phyloP scores from a whole-genome alignment of 1,284 basidiomycete genomes.

The Sphaerobolus stellatus region DNA sequence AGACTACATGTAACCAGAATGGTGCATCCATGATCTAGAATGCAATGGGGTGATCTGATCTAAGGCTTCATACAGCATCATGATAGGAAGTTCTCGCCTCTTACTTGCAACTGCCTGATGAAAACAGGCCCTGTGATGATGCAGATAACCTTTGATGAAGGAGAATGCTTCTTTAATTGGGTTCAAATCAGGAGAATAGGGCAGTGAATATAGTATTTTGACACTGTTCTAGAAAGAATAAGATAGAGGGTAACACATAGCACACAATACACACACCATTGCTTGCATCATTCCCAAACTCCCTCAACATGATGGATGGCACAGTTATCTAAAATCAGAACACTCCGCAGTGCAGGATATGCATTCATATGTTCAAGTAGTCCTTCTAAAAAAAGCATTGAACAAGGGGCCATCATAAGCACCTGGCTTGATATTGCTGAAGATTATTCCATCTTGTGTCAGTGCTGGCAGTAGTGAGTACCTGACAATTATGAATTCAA shows the following conservation, averaged over 20 bases:
- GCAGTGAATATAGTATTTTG: constrained; percentile 23
- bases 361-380: constrained; percentile 25
- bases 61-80: constrained; percentile 9
- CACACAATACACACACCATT: constrained; percentile 11
- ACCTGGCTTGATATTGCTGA: constrained; percentile 23
- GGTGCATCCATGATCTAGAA: not conserved
- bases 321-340: constrained; percentile 31
- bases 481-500: too few species aligned
- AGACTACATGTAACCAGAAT: not conserved
- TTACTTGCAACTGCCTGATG: too few species aligned
- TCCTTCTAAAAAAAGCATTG: constrained; percentile 17
- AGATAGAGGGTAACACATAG: not conserved
- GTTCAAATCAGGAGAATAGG: constrained; percentile 28
- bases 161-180: constrained; percentile 27
- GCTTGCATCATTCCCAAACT: constrained; percentile 21
- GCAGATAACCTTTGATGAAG: constrained; percentile 22
- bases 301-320: constrained; percentile 26
- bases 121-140: constrained; percentile 15
- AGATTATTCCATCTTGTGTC: constrained; percentile 20
- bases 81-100: constrained; percentile 14
- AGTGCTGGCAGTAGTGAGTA: constrained; percentile 25
- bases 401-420: constrained; percentile 22
- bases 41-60: not conserved
- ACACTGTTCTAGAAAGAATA: constrained; percentile 16
- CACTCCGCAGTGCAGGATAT: constrained; percentile 24